phyloP scores from a whole-genome alignment of 1,284 basidiomycete species.

The Marasmius tenuissimus region DNA sequence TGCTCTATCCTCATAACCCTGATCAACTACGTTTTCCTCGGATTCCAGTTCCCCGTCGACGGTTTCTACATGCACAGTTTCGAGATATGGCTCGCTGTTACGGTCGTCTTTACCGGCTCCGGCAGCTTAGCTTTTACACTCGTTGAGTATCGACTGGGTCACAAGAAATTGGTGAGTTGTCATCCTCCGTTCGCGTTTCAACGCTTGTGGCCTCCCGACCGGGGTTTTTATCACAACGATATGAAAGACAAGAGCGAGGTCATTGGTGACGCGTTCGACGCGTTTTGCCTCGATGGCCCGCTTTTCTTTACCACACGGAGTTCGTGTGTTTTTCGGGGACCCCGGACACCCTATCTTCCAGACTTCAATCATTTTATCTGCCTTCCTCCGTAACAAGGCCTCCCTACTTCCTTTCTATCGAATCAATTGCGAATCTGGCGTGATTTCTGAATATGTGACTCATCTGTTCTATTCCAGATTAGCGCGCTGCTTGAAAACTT shows the following conservation, averaged over 20 bases:
- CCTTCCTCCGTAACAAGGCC: background rate
- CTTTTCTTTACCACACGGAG: background rate
- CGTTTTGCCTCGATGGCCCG: background rate
- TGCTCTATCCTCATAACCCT: conserved; percentile 64
- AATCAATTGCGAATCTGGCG: background rate
- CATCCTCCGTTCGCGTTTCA: conserved; percentile 29
- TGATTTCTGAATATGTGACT: conserved; percentile 1
- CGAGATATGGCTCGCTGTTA: conserved; percentile 78
- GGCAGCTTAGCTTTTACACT: conserved; percentile 76
- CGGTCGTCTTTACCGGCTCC: conserved; percentile 73
- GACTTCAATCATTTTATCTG: background rate
- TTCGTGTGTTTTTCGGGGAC: conserved; percentile 1
- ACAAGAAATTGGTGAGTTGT: conserved; percentile 47
- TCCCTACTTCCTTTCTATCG: background rate
- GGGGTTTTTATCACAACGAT: too few relatives aligned
- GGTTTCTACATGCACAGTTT: conserved; percentile 73
- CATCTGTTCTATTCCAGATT: conserved; percentile 24
- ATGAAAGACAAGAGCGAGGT: background rate
- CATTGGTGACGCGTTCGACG: background rate
- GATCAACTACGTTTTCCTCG: conserved; percentile 76
- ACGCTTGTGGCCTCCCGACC: background rate
- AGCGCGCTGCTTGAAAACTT: conserved; percentile 58
- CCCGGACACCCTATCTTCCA: conserved; percentile 4
- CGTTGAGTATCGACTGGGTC: conserved; percentile 75
- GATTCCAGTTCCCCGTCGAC: conserved; percentile 67